A percentile compares a stretch with the other conserved stretches of the same genome.
Conservation (phyloP, 2,329 filamentous ascomycete genomes). For the Lasiodiplodia theobromae region DNA sequence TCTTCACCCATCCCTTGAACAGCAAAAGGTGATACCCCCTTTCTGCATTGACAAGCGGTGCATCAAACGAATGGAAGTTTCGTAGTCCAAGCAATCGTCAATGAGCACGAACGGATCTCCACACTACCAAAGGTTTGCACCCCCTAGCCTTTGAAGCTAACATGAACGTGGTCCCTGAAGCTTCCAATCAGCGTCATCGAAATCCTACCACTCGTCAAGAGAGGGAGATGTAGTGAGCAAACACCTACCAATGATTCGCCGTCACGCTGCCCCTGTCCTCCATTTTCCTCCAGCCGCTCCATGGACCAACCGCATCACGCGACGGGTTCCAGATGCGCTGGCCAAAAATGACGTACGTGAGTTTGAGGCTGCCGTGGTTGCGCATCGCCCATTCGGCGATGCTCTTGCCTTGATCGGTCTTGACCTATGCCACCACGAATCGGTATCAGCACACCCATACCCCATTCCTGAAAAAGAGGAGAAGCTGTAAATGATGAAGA, state of each 20-base stretch:
- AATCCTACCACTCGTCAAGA: not conserved
- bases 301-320: not conserved
- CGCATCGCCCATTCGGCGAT: not conserved
- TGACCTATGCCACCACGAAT: not conserved
- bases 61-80: not conserved
- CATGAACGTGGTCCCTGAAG: not conserved
- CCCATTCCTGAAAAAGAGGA: not conserved
- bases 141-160: not conserved
- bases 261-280: not conserved
- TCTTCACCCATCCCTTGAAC: not conserved
- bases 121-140: not conserved
- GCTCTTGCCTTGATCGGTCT: not conserved
- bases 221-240: not conserved
- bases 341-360: not conserved
- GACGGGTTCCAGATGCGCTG: not conserved
- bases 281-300: not conserved
- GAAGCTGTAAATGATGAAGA: not conserved
- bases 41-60: not conserved
- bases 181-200: not conserved
- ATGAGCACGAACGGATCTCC: not conserved
- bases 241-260: not conserved
- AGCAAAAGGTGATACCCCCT: not conserved
- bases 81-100: not conserved
- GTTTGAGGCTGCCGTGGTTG: not conserved
- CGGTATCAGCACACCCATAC: not conserved